Evolutionary conservation across 441 rosid species (phyloP), one percentile per base, ranked within the genome.

Genomic region (Pelargonium citronellum): DNA sequence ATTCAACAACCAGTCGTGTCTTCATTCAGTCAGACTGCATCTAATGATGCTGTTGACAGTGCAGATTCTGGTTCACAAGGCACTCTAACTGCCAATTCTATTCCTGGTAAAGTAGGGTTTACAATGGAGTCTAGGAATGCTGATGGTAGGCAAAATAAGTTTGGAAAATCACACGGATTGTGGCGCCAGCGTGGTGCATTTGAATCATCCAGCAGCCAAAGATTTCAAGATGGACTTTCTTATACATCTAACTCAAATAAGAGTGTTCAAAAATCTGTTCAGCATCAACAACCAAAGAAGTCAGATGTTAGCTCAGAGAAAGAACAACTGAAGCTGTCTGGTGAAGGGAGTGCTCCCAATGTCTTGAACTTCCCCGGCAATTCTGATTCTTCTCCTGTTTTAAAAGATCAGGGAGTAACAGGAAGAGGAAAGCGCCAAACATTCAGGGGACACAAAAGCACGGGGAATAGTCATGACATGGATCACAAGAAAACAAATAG

Each of bases 151-250:
- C 87, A 78, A 74, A 81, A 73, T 64, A 91, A 81, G 79, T 77
- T 81, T 44, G 95, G 88, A 67, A 88, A 82, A 85, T 84, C 74
- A 71, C 88, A 83, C 49, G 90, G 88, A 71, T 75, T 92, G 15
- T 83, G 98, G 96, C 92, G 82, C 68, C 97, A 91, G 71, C 81
- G 87, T 8, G 79, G 83, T 70, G 75, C 86, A 8, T 68, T 75
- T 16, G 94, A 84, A 57, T 69, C 87, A 67, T 66, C 75, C 4
- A 17, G 70, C 67, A 17, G 41, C 55, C 84, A 82, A 74, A 75
- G 77, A 46, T 70, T 67, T 67, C 82, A 71, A 15, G 84, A 82
- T 57, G 84, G 75, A 34, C 76, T 71, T 69, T 63, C 70, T 76
- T 20, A 62, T 24, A 37, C 67, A 41, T 77, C 78, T 11, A 82